Evolutionary conservation across 371 early-diverging fungal species (phyloP), one percentile per base, ranked within the genome.

Genomic region (Mortierella sp.): DNA sequence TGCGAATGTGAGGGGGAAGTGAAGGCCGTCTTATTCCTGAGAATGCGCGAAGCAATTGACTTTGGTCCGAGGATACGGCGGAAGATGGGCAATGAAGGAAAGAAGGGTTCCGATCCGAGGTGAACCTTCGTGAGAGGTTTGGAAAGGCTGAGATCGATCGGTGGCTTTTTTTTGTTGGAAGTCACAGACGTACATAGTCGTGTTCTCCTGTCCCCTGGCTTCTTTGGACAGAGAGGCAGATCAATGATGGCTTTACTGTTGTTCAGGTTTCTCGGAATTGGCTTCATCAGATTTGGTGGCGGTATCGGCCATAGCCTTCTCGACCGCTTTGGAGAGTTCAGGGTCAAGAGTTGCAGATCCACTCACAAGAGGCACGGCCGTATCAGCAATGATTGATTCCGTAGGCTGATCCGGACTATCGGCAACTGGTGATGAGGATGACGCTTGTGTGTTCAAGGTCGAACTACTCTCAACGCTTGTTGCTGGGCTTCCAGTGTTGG

Each of bases 301-400:
- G n/a, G 48, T 60, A 43, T 74, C 76, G 0, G 60, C 57, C 29
- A 64, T 53, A 2, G 68, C 60, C 64, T 74, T 68, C 60, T 74
- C 76, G 12, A 68, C 63, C 10, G 57, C 60, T 40, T 74, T 47
- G 37, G 76, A 63, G 24, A 74, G 69, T 48, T 74, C 54, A 25
- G 68, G 54, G 40, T 63, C 61, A 13, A 67, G 60, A n/a, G 64
- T 74, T 16, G 60, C 34, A 5, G 68, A 60, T 49, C 63, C 64
- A 27, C 57, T 68, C 50, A 60, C 57, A 14, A 60, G 52, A 24
- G 76, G 76, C 41, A 68, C 76, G 28, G 60, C 54, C 12, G 28
- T 60, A 46, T 63, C 61, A 3, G 59, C 17, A 17, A 74, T 51
- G 41, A 7, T 57, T 4, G 76, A 68, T 43, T 74, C 65, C 51